A percentile compares a stretch with the other conserved stretches of the same genome.
phyloP scores from a whole-genome alignment of 2,329 filamentous ascomycete species.

The Blumeria graminis region DNA sequence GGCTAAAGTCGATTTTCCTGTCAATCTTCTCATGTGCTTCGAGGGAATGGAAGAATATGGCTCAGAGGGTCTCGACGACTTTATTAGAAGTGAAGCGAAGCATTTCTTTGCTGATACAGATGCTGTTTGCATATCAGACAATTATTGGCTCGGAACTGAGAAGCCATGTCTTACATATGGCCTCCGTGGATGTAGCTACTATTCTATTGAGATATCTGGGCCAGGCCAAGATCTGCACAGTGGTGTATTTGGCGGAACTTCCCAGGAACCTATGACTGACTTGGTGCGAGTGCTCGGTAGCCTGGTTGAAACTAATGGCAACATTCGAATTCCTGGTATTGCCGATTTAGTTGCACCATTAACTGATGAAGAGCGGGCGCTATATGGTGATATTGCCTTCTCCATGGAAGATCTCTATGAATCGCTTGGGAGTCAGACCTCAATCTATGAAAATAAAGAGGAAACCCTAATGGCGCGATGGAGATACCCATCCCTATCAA shows the following conservation, averaged over 20 bases:
- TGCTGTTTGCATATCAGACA: constrained; percentile 94
- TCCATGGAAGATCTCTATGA: constrained; percentile 91
- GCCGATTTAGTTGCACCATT: constrained; percentile 80
- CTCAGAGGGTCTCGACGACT: constrained; percentile 84
- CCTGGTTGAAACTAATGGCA: constrained; percentile 73
- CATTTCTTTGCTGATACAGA: constrained; percentile 90
- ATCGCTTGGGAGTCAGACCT: constrained; percentile 70
- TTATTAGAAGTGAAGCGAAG: constrained; percentile 77
- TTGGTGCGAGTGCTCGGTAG: constrained; percentile 59
- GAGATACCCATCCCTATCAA: constrained; percentile 78
- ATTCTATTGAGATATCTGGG: constrained; percentile 71
- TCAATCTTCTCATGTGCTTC: constrained; percentile 98
- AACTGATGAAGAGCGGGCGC: constrained; percentile 58
- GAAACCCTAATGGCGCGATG: constrained; percentile 84
- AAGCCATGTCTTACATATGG: constrained; percentile 97
- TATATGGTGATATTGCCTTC: constrained; percentile 84
- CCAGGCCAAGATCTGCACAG: constrained; percentile 88
- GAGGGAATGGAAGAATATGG: constrained; percentile 99
- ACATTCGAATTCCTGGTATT: constrained; percentile 84
- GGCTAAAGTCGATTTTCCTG: constrained; percentile 79
- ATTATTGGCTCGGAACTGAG: constrained; percentile 98
- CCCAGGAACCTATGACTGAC: constrained; percentile 97
- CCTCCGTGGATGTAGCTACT: constrained; percentile 94
- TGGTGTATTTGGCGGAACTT: constrained; percentile 87
- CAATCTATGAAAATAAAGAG: constrained; percentile 75